A percentile compares a stretch with the other conserved stretches of the same genome.
Evolutionary conservation across 129 eudicot genomes (phyloP).

Genomic region (Kitagawia praeruptora): DNA sequence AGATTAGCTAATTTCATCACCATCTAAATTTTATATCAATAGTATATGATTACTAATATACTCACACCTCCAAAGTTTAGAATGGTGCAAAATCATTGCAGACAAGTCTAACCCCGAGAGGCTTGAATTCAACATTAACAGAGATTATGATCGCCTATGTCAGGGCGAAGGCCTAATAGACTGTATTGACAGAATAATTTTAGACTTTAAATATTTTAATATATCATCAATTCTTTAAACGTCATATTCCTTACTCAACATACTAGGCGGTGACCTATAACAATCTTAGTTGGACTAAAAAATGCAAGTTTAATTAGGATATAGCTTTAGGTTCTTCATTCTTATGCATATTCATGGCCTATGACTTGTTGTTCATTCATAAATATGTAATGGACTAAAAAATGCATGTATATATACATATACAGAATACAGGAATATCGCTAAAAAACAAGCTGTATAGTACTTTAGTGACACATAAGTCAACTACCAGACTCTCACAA

Average conservation of each 20-base stretch:
- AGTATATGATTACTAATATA: neutral
- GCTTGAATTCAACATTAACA: neutral
- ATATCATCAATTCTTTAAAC: neutral
- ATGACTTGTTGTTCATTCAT: neutral
- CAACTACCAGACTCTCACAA: too few species aligned
- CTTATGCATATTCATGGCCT: neutral
- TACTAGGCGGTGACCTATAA: neutral
- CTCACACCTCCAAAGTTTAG: neutral
- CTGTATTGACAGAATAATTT: neutral
- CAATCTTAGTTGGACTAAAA: neutral
- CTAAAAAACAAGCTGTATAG: neutral
- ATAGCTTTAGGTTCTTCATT: neutral
- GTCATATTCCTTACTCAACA: neutral
- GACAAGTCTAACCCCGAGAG: neutral
- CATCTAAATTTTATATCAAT: neutral
- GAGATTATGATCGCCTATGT: neutral
- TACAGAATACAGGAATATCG: neutral
- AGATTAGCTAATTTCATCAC: constrained; percentile 1
- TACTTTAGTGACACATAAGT: neutral
- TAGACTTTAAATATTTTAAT: neutral
- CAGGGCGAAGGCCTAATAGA: neutral
- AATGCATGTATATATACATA: neutral
- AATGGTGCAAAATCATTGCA: neutral
- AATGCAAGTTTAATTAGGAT: neutral
- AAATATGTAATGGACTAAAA: too few species aligned